Conservation (phyloP, 768 basidiomycete species). For the Amanita fuliginea region DNA sequence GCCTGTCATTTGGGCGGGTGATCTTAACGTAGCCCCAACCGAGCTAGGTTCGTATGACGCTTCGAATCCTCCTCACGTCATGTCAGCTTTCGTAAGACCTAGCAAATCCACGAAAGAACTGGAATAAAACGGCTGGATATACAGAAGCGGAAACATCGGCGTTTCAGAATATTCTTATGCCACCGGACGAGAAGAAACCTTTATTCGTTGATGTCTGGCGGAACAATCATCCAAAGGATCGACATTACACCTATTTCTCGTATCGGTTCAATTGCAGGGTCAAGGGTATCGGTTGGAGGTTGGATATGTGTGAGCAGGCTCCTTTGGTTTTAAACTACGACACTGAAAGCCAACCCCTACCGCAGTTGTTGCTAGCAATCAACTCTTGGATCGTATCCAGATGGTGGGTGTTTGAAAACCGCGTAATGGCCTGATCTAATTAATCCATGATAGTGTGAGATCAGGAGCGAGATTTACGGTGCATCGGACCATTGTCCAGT, state of each 20-base stretch:
- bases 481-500: conserved; percentile 83
- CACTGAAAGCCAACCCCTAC: neutral
- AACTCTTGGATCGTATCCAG: conserved; percentile 51
- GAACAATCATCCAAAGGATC: conserved; percentile 48
- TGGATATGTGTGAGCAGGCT: conserved; percentile 62
- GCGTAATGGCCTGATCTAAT: neutral
- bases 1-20: conserved; percentile 82
- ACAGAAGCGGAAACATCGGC: conserved; percentile 74
- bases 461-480: conserved; percentile 75
- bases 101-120: conserved; percentile 57
- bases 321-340: neutral
- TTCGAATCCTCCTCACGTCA: neutral
- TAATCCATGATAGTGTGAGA: conserved; percentile 50
- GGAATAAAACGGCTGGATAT: conserved; percentile 85
- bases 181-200: conserved; percentile 23
- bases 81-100: conserved; percentile 35
- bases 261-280: conserved; percentile 71
- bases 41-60: conserved; percentile 37
- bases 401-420: conserved; percentile 22
- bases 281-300: conserved; percentile 80
- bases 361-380: conserved; percentile 67
- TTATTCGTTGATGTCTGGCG: conserved; percentile 80
- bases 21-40: conserved; percentile 81
- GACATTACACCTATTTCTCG: conserved; percentile 79
- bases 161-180: conserved; percentile 56